Evolutionary conservation across 139 green algal species (phyloP).

Genomic region (Chlorella sp.): DNA sequence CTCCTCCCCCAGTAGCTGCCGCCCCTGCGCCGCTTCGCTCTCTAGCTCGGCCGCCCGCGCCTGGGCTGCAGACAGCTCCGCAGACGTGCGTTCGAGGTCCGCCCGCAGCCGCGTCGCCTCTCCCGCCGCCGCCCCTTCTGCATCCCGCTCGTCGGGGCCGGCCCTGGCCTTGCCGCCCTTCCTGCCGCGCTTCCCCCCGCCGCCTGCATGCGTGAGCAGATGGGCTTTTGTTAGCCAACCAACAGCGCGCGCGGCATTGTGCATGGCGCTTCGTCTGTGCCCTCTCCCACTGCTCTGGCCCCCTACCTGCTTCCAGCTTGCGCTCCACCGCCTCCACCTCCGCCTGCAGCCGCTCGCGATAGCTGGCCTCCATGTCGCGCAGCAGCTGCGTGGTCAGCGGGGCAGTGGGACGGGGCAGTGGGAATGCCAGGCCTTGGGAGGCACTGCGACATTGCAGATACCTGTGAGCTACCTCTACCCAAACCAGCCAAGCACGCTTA

Average conservation of each 20-base stretch:
- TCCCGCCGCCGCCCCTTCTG: not conserved
- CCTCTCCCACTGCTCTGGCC: not conserved
- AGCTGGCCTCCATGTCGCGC: conserved; percentile 59
- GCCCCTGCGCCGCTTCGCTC: not conserved
- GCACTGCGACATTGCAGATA: no score
- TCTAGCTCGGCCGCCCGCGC: not conserved
- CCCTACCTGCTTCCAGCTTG: not conserved
- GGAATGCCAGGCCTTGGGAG: no score
- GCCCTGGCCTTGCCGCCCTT: not conserved
- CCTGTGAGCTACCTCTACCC: no score
- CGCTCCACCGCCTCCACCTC: conserved; percentile 24
- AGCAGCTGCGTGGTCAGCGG: conserved; percentile 33
- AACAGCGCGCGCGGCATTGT: not conserved
- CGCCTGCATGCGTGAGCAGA: not conserved
- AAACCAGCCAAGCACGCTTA: no score
- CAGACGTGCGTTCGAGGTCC: no score
- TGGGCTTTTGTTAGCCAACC: not conserved
- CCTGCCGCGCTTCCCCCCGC: not conserved
- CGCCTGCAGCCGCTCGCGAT: conserved; percentile 37
- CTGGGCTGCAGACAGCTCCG: conserved; percentile 3
- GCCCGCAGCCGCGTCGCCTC: no score
- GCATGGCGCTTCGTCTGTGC: not conserved
- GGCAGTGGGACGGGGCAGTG: no score
- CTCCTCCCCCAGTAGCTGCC: not conserved
- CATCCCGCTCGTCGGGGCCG: not conserved